Conservation (phyloP, 805 yeast species). For the Metschnikowia gelsemii region DNA sequence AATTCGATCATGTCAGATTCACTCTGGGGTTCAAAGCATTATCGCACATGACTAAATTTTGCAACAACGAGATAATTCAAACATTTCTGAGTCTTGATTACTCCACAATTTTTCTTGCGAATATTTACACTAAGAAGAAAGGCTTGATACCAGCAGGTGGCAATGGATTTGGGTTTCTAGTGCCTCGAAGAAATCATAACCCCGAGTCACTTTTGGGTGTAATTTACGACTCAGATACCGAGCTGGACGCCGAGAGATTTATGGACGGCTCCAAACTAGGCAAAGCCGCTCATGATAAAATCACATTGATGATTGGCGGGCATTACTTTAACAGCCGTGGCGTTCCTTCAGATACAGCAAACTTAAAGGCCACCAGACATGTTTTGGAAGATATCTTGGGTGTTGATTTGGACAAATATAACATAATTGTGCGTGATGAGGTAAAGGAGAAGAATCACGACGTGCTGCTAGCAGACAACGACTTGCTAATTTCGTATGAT, state of each 20-base stretch:
- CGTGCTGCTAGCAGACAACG: slow-evolving; percentile 24
- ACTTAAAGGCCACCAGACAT: slow-evolving; percentile 28
- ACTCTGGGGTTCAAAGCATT: slow-evolving; percentile 51
- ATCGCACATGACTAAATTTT: slow-evolving; percentile 25
- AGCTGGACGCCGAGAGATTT: slow-evolving; percentile 42
- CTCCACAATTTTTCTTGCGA: slow-evolving; percentile 60
- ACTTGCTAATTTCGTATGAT: slow-evolving; percentile 33
- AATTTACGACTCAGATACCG: slow-evolving; percentile 86
- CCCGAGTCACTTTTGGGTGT: slow-evolving; percentile 72
- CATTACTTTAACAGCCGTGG: slow-evolving; percentile 42
- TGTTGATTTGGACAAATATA: slow-evolving; percentile 24
- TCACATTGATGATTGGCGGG: slow-evolving; percentile 93
- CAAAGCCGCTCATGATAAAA: slow-evolving; percentile 52
- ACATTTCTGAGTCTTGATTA: slow-evolving; percentile 34
- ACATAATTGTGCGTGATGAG: slow-evolving; percentile 30
- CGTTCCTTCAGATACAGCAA: slow-evolving; percentile 31
- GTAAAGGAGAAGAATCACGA: slow-evolving; percentile 14
- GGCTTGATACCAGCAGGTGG: slow-evolving; percentile 34
- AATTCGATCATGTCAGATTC: slow-evolving; percentile 58
- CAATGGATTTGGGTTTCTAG: slow-evolving; percentile 84
- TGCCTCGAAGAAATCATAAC: slow-evolving; percentile 56
- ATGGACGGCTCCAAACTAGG: slow-evolving; percentile 18
- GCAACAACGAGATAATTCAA: slow-evolving; percentile 6
- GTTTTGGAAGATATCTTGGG: slow-evolving; percentile 27
- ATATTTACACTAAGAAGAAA: slow-evolving; percentile 51